Evolutionary conservation across 164 flowering plant species (phyloP), one percentile per base, ranked within the genome.

Genomic region (Stephania yunnanensis): DNA sequence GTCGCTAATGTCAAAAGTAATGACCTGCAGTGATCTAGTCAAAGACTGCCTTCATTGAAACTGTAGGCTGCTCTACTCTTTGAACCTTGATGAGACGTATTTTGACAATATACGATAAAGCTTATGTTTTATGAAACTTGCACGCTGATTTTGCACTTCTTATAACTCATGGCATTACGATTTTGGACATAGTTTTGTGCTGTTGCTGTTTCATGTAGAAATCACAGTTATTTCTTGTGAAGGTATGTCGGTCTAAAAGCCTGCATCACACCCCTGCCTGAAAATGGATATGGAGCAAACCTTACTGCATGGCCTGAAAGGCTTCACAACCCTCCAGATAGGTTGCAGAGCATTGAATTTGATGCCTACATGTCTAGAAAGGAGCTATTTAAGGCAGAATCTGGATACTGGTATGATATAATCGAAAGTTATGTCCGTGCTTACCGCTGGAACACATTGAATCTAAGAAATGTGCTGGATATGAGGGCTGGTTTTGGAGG

Each of bases 401-500:
- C 85, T 46, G 81, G 73, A 64, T 88, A 85, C 63, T 82, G 84
- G 88, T 78, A 82, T 30, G 86, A 85, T 11, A 82, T 84, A 31
- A 77, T 85, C 15, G 78, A 64, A 20, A 77, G 86, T 69, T 84
- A 83, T 64, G 72, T 85, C 25, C 74, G 71, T 53, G 81, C 73
- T 67, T 85, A 74, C 73, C 87, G 69, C 65, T 79, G 88, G 87
- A 81, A 82, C 58, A 55, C 72, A 30, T 6, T 78, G 63, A 73
- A 79, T 53, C 22, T 84, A 11, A 82, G 88, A 61, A 88, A 87
- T 78, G 88, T 87, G 72, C 76, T 87, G 87, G 91, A 88, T 81
- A 88, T 88, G 91, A 83, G 79, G 72, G 89, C 91, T 70, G 85
- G 85, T 44, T 87, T 80, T 63, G 88, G 88, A 74, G 88, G 88